Base-by-base conservation (phyloP, 768 basidiomycete species). In the Suillus clintonianus region DNA sequence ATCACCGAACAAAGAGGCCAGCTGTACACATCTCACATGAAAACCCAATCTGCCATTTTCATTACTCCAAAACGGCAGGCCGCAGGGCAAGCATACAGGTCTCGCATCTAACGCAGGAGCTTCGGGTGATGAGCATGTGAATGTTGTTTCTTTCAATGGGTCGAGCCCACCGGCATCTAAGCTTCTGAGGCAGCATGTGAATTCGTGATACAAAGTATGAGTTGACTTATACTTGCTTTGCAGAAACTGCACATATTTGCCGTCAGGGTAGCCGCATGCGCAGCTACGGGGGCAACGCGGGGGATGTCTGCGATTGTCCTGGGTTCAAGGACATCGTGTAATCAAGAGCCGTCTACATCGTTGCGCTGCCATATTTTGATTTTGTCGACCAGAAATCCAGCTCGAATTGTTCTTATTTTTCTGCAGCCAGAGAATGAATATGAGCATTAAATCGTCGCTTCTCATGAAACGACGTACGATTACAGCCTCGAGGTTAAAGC, bases 221-320 rank as follows among this genome's bases (percentile, higher is more conserved):
- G 63, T 78, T 72, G 45, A 65, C 37, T 64, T 60, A 41, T 68
- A 64, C 19, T 67, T 27, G 24, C 66, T 74, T 67, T 74, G 69
- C 54, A 86, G 65, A 68, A 80, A 87, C 5, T 74, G 65, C 1
- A 71, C 71, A 68, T 86, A 86, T 68, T 79, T 84, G 30, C 14
- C 4, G 9, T 30, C 27, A 30, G 17, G 27, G 48, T 27, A 7
- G 36, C 36, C 10, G 4, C 4, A 50, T 51, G 9, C 50, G 37
- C 83, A 3, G 80, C 78, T n/a, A 81, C 76, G 2, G 85, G 75
- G 27, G 84, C 84, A 56, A 86, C 80, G 62, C 5, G 85, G 85
- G 47, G 67, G 41, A 83, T 62, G 60, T 84, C 82, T 10, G 69
- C 27, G 27, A 19, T 27, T 4, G 27, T 4, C 27, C 27, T 27